Evolutionary conservation across 306 rosid species (phyloP).

Genomic region (Cyclanthera cordifolia): DNA sequence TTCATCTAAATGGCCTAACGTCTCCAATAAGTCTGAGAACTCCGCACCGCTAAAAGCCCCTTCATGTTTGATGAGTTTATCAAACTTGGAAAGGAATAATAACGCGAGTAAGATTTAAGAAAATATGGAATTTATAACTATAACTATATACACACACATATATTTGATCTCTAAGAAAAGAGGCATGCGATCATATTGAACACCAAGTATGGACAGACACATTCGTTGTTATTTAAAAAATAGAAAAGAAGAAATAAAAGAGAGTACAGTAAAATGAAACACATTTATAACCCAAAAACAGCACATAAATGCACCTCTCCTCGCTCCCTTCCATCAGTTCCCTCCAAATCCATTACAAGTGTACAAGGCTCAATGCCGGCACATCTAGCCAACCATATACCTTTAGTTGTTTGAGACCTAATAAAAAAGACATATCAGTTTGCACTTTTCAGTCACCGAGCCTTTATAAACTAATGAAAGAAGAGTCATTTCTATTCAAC

Average conservation of each 20-base stretch:
- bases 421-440: background rate
- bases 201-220: too few species aligned
- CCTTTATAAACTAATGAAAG: conserved; percentile 13
- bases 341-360: conserved; percentile 96
- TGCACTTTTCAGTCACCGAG: background rate
- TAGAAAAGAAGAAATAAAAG: background rate
- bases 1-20: background rate
- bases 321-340: conserved; percentile 99
- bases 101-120: too few species aligned
- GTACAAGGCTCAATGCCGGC: conserved; percentile 89
- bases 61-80: background rate
- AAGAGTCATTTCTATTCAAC: conserved; percentile 9
- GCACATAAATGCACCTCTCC: conserved; percentile 64
- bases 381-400: conserved; percentile 93
- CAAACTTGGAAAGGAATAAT: background rate
- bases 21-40: too few species aligned
- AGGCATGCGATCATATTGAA: background rate
- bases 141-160: too few species aligned
- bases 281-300: background rate
- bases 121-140: too few species aligned
- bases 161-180: background rate
- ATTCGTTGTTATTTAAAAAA: background rate
- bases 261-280: background rate
- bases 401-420: conserved; percentile 99
- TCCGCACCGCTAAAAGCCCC: too few species aligned